These are phyloP conservation scores for Pittosporum tobira DNA, from an alignment of 129 eudicot genomes.

Conservation along the genomic window DNA sequence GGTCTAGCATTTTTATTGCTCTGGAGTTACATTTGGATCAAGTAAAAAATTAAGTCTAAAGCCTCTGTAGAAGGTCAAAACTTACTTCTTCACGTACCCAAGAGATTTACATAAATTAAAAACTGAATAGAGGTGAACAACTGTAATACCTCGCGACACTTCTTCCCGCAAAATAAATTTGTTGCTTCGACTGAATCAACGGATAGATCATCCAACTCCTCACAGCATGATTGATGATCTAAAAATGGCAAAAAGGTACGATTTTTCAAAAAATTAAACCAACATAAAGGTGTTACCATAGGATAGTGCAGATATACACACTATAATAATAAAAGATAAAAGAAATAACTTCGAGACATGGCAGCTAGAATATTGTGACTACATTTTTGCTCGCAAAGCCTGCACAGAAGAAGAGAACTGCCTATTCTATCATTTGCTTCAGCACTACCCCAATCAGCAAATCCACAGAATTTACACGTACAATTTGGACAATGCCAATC, in stretches of 20 bases:
- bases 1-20: no score
- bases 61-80: no score
- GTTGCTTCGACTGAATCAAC: constrained; percentile 18
- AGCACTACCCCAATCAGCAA: constrained; percentile 12
- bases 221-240: constrained; percentile 49
- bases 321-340: no score
- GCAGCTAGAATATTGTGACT: constrained; percentile 1
- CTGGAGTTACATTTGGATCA: no score
- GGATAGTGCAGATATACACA: neutral
- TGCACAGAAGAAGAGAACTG: constrained; percentile 25
- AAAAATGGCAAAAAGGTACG: neutral
- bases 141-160: constrained; percentile 47
- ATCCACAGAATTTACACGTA: constrained; percentile 52
- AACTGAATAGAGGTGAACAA: no score
- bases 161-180: constrained; percentile 37
- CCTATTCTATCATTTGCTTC: constrained; percentile 13
- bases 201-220: constrained; percentile 21
- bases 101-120: neutral
- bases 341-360: neutral
- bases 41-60: no score
- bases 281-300: neutral
- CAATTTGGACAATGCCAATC: constrained; percentile 73
- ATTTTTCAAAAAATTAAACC: neutral
- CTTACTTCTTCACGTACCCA: neutral
- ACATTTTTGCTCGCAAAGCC: constrained; percentile 54